Base-by-base conservation (phyloP, 345 rosid species). In the Syzygium grande region DNA sequence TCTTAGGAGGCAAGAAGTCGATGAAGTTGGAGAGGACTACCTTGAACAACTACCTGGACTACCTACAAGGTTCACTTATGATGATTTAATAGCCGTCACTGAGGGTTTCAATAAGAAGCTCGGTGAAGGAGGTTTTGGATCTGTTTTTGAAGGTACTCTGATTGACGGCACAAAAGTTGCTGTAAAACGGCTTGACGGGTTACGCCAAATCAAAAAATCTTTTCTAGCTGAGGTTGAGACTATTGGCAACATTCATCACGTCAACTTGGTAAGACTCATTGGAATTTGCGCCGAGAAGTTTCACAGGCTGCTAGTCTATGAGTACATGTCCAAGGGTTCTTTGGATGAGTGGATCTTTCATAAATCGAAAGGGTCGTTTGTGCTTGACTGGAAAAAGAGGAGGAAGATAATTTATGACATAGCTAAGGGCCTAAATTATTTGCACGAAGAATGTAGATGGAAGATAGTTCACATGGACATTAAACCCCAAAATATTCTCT, bases 101-200 rank as follows among this genome's bases (percentile, higher is more conserved):
- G 63, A 84, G 27, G 54, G 88, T n/a, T 92, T 92, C 85, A 30
- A 23, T 15, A 51, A 54, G 51, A 88, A 51, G 52, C 91, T 90
- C 30, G 93, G 92, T 6, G 58, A 88, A 51, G 93, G 92, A 16
- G 93, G 92, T 4, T 92, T 92, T 14, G 93, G 91, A 16, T 84
- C 87, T 17, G 93, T 92, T 2, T 89, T 85, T 85, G 83, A 87
- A 73, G 92, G 91, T 12, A 88, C 55, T 85, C 29, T 90, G 49
- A 14, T 6, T 22, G 87, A 89, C 84, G 89, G 92, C n/a, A 63
- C 84, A 8, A 86, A 46, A 87, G 41, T 92, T 54, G 91, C 93
- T 27, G 92, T 92, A 77, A 92, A 92, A 85, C 85, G 84, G 25
- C 90, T 92, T 25, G 83, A 90, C n/a, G 63, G 86, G 11, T 85